Base-by-base conservation (phyloP, 2,329 filamentous ascomycete genomes). In the Ophiostoma novo-ulmi region DNA sequence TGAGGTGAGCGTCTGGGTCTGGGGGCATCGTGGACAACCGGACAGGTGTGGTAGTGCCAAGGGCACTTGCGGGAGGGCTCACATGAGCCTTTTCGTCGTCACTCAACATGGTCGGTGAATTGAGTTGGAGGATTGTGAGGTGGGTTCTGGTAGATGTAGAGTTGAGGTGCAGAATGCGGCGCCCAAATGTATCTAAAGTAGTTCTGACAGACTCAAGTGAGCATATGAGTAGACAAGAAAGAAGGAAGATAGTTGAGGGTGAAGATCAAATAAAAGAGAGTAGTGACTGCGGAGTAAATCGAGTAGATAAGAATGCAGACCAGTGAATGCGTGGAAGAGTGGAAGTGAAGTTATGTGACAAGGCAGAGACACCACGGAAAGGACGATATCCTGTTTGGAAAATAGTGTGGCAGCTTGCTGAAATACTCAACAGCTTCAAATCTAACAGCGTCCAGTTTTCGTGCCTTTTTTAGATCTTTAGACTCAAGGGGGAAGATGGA, bases 1-100 rank as follows among this genome's bases (percentile, higher is more conserved):
- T 76, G 31, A 78, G 75, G 39, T 77, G 75, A 3, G 76, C 76
- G 61, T 80, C 79, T 0, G 79, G 79, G 61, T 80, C 78, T 0
- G 74, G 68, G 0, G 76, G 77, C 75, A 14, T 68, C 52, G 1
- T 66, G 10, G 58, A 41, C 20, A 13, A n/a, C 3, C 58, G 67
- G 31, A 20, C 10, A 35, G 10, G 52, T 6, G n/a, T 61, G 31
- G 11, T 52, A 10, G 41, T 35, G 58, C 35, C 67, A 17, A 67
- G 48, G 14, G 70, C 70, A 10, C 55, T 71, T 38, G 36, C 69
- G 1, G 67, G 70, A 5, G 71, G 71, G 35, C 39, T 66, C 55
- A 55, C 63, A 61, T 71, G 71, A 20, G 69, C 74, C 64, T 75
- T 75, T 68, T 75, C 74, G 52, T 73, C 74, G 69, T 73, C 71